Base-by-base conservation (phyloP, 352 stramenopile genomes). In the Pythium chondricola region DNA sequence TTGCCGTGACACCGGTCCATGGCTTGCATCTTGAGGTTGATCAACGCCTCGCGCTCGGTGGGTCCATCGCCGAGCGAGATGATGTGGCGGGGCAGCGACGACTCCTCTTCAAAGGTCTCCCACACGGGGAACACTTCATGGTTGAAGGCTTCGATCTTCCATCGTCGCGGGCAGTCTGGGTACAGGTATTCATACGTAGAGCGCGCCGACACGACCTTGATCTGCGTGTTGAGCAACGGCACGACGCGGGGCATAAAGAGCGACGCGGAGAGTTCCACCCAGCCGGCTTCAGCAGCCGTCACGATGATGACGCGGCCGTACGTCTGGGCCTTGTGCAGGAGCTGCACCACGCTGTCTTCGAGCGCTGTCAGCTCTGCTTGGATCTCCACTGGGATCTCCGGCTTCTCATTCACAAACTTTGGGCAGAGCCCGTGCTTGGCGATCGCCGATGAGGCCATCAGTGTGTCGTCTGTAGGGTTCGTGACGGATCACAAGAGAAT, bases 91-190 rank as follows among this genome's bases (percentile, higher is more conserved):
- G 80, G 80, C 21, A 86, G 68, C 24, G 59, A 69, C 27, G 75
- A 65, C 13, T 84, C 67, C n/a, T 57, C 46, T 31, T 82, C 67
- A 52, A 80, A 85, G 22, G 70, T 70, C 52, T 86, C 74, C 74
- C 78, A 89, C 8, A 85, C 65, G 1, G 78, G 75, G 37, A 87
- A 92, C 33, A 93, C 66, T 44, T 94, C 85, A 39, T 93, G 74
- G 50, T 88, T 83, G 43, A 95, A 96, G 8, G 85, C 85, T 47
- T 92, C 73, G 33, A 94, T 79, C 52, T 96, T 96, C 87, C 87
- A 96, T 46, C 80, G 75, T 10, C 74, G 72, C 13, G 78, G 77
- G 49, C 83, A 85, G 48, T 87, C 71, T 17, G 84, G 85, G 67
- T 90, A 95, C 61, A 88, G 24, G n/a, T 85, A 82, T 55, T 95